phyloP scores from a whole-genome alignment of 768 basidiomycete genomes.

The Lentinula lateritia region DNA sequence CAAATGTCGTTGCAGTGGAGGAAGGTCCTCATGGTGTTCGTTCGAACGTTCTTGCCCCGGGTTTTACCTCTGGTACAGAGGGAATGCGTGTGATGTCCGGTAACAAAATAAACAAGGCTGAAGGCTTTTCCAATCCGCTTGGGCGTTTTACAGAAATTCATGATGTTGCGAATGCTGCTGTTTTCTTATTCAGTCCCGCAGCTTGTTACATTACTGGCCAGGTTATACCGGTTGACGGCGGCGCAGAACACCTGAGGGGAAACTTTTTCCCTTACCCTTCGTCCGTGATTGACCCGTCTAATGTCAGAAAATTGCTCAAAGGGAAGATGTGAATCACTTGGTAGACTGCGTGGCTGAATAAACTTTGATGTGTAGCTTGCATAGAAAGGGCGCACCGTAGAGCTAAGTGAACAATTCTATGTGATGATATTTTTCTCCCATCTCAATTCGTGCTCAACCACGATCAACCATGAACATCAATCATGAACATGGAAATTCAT shows the following conservation, averaged over 20 bases:
- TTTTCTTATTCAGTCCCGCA: conserved; percentile 81
- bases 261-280: conserved; percentile 56
- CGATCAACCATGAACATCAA: too few relatives aligned
- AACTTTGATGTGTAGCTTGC: too few relatives aligned
- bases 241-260: conserved; percentile 45
- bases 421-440: too few relatives aligned
- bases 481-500: too few relatives aligned
- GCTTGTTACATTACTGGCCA: conserved; percentile 75
- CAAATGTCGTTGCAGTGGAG: conserved; percentile 82
- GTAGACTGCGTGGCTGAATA: too few relatives aligned
- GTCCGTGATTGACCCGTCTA: conserved; percentile 54
- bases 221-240: conserved; percentile 67
- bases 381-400: too few relatives aligned
- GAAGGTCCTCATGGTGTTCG: conserved; percentile 92
- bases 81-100: conserved; percentile 55
- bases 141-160: conserved; percentile 54
- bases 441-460: too few relatives aligned
- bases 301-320: conserved; percentile 45
- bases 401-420: too few relatives aligned
- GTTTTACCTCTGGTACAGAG: conserved; percentile 78
- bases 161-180: conserved; percentile 65
- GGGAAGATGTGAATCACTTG: conserved; percentile 25
- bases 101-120: conserved; percentile 13
- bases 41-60: conserved; percentile 81
- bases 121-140: conserved; percentile 22